Evolutionary conservation across 176 grass and related monocot genomes (phyloP).

Genomic region (Cenchrus americanus): DNA sequence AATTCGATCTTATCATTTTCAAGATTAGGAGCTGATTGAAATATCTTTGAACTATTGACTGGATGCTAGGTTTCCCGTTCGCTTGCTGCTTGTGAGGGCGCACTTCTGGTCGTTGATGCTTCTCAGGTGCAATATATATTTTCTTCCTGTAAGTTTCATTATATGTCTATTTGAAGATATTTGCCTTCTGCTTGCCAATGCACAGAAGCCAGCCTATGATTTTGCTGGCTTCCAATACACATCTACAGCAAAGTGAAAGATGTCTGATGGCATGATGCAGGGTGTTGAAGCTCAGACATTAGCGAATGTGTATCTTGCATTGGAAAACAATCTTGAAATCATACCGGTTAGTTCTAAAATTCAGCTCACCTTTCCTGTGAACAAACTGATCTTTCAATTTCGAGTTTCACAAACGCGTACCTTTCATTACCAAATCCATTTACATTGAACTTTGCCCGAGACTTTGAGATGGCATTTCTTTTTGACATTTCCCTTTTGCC

Average conservation of each 20-base stretch:
- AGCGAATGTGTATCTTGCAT: constrained; percentile 95
- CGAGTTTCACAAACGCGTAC: background rate
- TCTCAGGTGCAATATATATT: constrained; percentile 94
- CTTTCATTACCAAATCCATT: constrained; percentile 6
- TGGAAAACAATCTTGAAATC: constrained; percentile 95
- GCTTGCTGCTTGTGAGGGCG: constrained; percentile 97
- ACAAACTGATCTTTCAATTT: constrained; percentile 8
- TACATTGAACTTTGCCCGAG: background rate
- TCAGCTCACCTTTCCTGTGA: background rate
- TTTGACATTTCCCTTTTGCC: constrained; percentile 9
- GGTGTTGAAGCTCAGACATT: constrained; percentile 98
- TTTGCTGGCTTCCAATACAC: constrained; percentile 32
- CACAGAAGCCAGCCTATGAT: constrained; percentile 30
- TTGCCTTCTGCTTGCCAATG: constrained; percentile 29
- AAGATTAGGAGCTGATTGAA: constrained; percentile 38
- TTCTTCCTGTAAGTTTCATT: constrained; percentile 66
- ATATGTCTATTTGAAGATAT: constrained; percentile 30
- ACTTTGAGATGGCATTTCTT: constrained; percentile 32
- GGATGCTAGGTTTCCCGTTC: constrained; percentile 89
- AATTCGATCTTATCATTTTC: background rate
- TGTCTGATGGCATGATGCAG: constrained; percentile 64
- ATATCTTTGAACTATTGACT: constrained; percentile 35
- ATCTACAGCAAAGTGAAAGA: constrained; percentile 9
- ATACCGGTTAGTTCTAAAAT: constrained; percentile 71
- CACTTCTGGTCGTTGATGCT: constrained; percentile 94